These are phyloP conservation scores for Aspergillus proliferans DNA, from an alignment of 2,329 filamentous ascomycete species.

Conservation along the genomic window DNA sequence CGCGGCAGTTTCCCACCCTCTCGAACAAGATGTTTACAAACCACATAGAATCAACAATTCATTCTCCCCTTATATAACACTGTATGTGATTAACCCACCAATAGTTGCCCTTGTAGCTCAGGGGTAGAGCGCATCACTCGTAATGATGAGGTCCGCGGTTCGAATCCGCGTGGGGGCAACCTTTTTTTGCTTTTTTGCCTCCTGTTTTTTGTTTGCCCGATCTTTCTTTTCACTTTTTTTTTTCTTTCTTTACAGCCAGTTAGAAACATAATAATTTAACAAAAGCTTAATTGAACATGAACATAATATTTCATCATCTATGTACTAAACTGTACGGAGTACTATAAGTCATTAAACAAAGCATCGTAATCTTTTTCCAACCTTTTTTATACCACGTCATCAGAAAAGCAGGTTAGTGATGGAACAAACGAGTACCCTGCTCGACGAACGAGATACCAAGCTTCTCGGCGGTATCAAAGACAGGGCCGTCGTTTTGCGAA, in stretches of 20 bases:
- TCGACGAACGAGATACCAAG: conserved; percentile 90
- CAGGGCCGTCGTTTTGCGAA: conserved; percentile 48
- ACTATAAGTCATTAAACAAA: not conserved
- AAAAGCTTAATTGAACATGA: not conserved
- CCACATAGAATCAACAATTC: too few relatives aligned
- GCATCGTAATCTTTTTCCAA: not conserved
- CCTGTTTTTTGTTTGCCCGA: not conserved
- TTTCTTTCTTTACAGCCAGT: not conserved
- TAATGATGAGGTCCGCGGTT: conserved; percentile 34
- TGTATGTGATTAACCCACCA: not conserved
- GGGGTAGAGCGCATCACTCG: conserved; percentile 34
- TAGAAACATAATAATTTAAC: too few relatives aligned
- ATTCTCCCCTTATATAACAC: too few relatives aligned
- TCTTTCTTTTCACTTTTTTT: not conserved
- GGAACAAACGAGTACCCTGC: conserved; percentile 89
- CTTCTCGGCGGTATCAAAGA: conserved; percentile 80
- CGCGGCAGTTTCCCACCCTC: too few relatives aligned
- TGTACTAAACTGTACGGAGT: not conserved
- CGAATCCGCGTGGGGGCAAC: conserved; percentile 28
- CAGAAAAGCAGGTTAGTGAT: conserved; percentile 58
- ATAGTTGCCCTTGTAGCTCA: conserved; percentile 24
- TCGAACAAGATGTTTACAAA: too few relatives aligned
- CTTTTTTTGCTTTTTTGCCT: conserved; percentile 4
- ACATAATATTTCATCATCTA: not conserved
- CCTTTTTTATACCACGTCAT: not conserved